A percentile compares a stretch with the other conserved stretches of the same genome.
phyloP scores from a whole-genome alignment of 345 rosid species.

The Diplotaxis tenuifolia region DNA sequence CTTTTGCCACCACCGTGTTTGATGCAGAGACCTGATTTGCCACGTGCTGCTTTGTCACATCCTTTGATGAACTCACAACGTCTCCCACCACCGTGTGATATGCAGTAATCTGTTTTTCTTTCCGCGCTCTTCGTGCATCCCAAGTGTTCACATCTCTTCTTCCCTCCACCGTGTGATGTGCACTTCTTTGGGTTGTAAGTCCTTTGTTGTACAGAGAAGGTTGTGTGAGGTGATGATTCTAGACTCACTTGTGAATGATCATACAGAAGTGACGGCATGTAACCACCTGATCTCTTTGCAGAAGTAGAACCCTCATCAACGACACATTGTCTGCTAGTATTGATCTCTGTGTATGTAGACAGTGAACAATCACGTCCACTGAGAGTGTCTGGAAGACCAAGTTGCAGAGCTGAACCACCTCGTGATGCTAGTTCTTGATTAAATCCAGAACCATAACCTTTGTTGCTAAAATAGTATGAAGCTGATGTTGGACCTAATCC shows the following conservation, averaged over 20 bases:
- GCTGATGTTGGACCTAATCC: constrained; percentile 87
- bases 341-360: constrained; percentile 41
- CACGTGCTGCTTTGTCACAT: constrained; percentile 84
- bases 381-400: constrained; percentile 59
- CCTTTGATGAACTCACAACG: constrained; percentile 68
- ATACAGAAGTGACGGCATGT: constrained; percentile 75
- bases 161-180: constrained; percentile 89
- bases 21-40: constrained; percentile 87
- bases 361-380: constrained; percentile 47
- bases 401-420: constrained; percentile 58
- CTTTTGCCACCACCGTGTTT: constrained; percentile 96
- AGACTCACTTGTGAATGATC: constrained; percentile 43
- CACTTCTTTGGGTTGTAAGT: constrained; percentile 59
- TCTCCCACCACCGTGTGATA: constrained; percentile 93
- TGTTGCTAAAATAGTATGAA: constrained; percentile 44
- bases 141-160: constrained; percentile 72
- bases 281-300: constrained; percentile 91
- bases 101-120: constrained; percentile 85
- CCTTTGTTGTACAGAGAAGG: constrained; percentile 26
- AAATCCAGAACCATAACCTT: constrained; percentile 34
- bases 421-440: constrained; percentile 41
- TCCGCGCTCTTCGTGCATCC: constrained; percentile 97
- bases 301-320: constrained; percentile 93
- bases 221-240: constrained; percentile 46
- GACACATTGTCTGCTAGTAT: constrained; percentile 39